phyloP scores from a whole-genome alignment of 805 yeast genomes.

The Monosporozyma solicola region DNA sequence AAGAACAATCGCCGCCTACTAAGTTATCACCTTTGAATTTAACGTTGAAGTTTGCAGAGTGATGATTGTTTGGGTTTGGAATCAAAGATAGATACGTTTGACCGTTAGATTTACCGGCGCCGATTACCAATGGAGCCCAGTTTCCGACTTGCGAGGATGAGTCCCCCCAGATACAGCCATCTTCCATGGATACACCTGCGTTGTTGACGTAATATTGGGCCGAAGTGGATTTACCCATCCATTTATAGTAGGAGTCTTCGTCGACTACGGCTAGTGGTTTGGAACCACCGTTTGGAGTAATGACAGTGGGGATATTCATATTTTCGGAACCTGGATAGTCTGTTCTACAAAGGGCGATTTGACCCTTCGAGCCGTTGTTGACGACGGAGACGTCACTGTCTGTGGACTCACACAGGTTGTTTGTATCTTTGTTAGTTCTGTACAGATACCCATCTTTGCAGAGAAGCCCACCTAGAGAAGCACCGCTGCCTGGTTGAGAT shows the following conservation, averaged over 20 bases:
- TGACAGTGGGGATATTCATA: slow-evolving; percentile 91
- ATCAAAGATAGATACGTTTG: slow-evolving; percentile 78
- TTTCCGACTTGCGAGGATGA: slow-evolving; percentile 77
- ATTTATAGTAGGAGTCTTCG: slow-evolving; percentile 64
- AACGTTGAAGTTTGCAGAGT: slow-evolving; percentile 62
- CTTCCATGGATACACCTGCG: slow-evolving; percentile 83
- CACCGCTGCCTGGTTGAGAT: slow-evolving; percentile 78
- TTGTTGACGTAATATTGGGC: slow-evolving; percentile 96
- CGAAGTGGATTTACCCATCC: slow-evolving; percentile 78
- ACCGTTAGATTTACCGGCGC: slow-evolving; percentile 74
- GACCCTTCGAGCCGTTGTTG: slow-evolving; percentile 48
- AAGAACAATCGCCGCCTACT: slow-evolving; percentile 68
- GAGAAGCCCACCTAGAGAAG: slow-evolving; percentile 84
- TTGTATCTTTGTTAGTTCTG: slow-evolving; percentile 61
- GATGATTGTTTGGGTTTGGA: slow-evolving; percentile 86
- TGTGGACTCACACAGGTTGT: slow-evolving; percentile 86
- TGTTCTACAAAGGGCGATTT: slow-evolving; percentile 91
- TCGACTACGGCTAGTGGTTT: slow-evolving; percentile 73
- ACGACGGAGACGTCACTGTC: slow-evolving; percentile 56
- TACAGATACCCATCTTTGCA: slow-evolving; percentile 81
- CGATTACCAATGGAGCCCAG: slow-evolving; percentile 96
- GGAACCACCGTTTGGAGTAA: slow-evolving; percentile 50
- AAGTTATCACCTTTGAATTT: slow-evolving; percentile 69
- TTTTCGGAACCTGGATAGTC: slow-evolving; percentile 99
- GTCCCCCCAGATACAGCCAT: slow-evolving; percentile 93